Conservation (phyloP, 441 rosid species). For the Erodium trifolium region DNA sequence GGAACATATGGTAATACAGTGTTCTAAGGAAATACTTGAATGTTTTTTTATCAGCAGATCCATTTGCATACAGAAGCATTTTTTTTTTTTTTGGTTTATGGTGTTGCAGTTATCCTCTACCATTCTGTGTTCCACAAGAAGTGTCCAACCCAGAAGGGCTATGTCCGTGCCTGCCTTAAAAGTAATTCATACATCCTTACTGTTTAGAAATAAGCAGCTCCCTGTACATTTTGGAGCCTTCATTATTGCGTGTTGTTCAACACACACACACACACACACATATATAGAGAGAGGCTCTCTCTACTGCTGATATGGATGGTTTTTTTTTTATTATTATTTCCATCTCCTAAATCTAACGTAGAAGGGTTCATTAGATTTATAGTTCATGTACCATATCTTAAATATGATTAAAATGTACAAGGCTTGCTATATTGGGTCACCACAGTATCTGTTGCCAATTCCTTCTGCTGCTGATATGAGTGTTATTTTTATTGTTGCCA, state of each 20-base stretch:
- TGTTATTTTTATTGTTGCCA: no score
- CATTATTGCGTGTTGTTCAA: slow-evolving; percentile 9
- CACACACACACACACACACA: neutral
- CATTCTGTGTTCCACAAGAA: slow-evolving; percentile 94
- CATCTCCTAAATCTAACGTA: neutral
- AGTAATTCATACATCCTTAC: slow-evolving; percentile 78
- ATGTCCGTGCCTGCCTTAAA: slow-evolving; percentile 94
- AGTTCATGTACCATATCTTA: neutral
- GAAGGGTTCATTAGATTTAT: neutral
- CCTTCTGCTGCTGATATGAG: no score
- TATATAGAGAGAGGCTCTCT: neutral
- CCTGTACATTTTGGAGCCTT: neutral
- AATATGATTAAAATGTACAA: neutral
- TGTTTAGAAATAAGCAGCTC: slow-evolving; percentile 22
- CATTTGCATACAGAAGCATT: slow-evolving; percentile 18
- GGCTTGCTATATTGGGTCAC: neutral
- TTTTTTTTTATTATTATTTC: no score
- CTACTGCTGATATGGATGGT: neutral
- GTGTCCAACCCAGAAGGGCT: slow-evolving; percentile 78
- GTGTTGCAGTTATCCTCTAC: slow-evolving; percentile 71
- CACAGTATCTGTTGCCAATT: no score
- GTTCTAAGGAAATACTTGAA: slow-evolving; percentile 12
- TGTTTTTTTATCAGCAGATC: slow-evolving; percentile 15
- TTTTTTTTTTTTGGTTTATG: slow-evolving; percentile 18
- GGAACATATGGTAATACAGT: slow-evolving; percentile 75